Evolutionary conservation across 306 rosid species (phyloP).

Genomic region (Cucurbita ficifolia): DNA sequence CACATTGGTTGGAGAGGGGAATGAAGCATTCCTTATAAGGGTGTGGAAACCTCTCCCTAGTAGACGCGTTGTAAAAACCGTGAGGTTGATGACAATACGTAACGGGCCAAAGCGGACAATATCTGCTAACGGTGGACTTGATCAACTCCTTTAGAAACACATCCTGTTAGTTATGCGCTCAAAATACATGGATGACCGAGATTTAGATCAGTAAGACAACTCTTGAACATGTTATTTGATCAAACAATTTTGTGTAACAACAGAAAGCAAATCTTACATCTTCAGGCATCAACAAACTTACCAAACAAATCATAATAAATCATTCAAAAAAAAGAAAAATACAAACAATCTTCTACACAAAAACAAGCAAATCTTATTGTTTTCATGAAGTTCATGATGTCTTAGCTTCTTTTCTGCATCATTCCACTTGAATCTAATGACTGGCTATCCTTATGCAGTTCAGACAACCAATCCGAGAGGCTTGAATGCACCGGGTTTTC

Average conservation of each 20-base stretch:
- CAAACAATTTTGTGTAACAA: neutral
- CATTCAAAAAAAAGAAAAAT: neutral
- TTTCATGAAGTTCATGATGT: neutral
- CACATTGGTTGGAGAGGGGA: too few relatives aligned
- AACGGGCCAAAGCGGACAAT: too few relatives aligned
- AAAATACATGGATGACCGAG: neutral
- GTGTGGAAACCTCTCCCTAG: too few relatives aligned
- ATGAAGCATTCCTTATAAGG: too few relatives aligned
- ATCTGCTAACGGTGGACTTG: too few relatives aligned
- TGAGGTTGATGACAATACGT: too few relatives aligned
- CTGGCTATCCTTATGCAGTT: neutral
- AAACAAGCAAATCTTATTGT: neutral
- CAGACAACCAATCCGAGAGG: constrained; percentile 60
- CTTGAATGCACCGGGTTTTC: constrained; percentile 58
- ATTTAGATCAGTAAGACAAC: neutral
- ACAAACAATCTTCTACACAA: neutral
- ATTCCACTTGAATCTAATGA: neutral
- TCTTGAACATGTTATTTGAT: neutral
- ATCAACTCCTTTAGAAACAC: too few relatives aligned
- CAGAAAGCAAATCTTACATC: neutral
- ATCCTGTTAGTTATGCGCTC: neutral
- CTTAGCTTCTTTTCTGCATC: neutral
- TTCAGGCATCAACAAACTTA: neutral
- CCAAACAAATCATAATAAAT: neutral
- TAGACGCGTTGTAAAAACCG: too few relatives aligned